A percentile compares a stretch with the other conserved stretches of the same genome.
These are phyloP conservation scores for Arthrobotrys musiformis DNA, from an alignment of 2,329 filamentous ascomycete species.

Conservation along the genomic window DNA sequence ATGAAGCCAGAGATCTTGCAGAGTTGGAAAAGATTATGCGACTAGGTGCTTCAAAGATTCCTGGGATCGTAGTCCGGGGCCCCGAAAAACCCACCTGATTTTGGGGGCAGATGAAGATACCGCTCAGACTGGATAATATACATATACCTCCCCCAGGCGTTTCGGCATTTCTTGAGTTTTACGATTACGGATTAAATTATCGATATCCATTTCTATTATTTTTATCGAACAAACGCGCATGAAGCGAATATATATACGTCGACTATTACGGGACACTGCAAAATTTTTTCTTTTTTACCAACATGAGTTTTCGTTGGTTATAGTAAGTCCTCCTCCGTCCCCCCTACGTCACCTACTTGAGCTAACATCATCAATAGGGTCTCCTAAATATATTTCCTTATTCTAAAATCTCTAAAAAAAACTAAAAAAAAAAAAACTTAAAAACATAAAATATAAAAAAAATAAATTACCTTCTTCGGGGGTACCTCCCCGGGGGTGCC, in stretches of 20 bases:
- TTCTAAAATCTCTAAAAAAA: neutral
- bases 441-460: constrained; percentile 3
- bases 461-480: neutral
- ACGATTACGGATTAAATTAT: neutral
- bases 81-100: too few relatives aligned
- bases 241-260: too few relatives aligned
- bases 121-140: too few relatives aligned
- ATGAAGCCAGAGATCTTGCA: neutral
- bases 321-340: neutral
- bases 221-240: neutral
- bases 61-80: too few relatives aligned
- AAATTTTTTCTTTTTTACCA: neutral
- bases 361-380: neutral
- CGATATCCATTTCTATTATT: neutral
- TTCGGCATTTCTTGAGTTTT: neutral
- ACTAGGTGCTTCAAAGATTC: neutral
- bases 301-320: neutral
- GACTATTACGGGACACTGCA: neutral
- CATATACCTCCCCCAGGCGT: neutral
- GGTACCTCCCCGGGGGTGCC: neutral
- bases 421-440: neutral
- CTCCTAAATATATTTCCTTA: neutral
- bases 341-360: neutral
- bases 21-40: neutral
- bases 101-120: too few relatives aligned